These are phyloP conservation scores for Trichoderma cornu-damae DNA, from an alignment of 2,329 filamentous ascomycete species.

Conservation along the genomic window DNA sequence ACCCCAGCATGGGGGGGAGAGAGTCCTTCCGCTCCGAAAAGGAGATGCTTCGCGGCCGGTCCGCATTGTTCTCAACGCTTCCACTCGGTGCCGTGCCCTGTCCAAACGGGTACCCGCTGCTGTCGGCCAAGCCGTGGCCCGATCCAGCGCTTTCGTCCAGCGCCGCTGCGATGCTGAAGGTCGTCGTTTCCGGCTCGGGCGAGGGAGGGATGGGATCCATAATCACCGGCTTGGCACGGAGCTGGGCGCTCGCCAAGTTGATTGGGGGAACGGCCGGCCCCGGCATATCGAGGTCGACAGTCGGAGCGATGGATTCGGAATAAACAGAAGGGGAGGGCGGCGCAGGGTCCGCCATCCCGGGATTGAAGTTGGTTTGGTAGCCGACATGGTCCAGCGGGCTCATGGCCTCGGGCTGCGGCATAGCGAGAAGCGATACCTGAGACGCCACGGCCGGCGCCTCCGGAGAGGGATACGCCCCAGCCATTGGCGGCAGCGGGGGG, in stretches of 20 bases:
- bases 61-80: background rate
- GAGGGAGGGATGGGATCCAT: slow-evolving; percentile 30
- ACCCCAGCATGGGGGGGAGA: slow-evolving; percentile 20
- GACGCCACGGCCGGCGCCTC: background rate
- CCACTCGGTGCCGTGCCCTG: background rate
- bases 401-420: background rate
- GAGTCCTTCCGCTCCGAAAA: slow-evolving; percentile 28
- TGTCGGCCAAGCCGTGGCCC: background rate
- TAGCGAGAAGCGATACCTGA: slow-evolving; percentile 6
- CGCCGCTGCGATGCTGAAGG: background rate
- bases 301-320: background rate
- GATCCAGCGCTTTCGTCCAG: background rate
- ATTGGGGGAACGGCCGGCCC: slow-evolving; percentile 21
- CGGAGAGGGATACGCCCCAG: background rate
- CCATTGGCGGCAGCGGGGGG: slow-evolving; percentile 14
- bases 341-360: slow-evolving; percentile 25
- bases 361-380: no score
- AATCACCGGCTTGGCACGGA: slow-evolving; percentile 26
- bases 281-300: slow-evolving; percentile 17
- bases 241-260: slow-evolving; percentile 23
- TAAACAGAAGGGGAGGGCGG: slow-evolving; percentile 7
- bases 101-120: background rate
- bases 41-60: slow-evolving; percentile 33
- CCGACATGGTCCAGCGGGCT: background rate
- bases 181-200: slow-evolving; percentile 24